These are phyloP conservation scores for Panicum hallii DNA, from an alignment of 202 grass and related monocot species.

Conservation along the genomic window DNA sequence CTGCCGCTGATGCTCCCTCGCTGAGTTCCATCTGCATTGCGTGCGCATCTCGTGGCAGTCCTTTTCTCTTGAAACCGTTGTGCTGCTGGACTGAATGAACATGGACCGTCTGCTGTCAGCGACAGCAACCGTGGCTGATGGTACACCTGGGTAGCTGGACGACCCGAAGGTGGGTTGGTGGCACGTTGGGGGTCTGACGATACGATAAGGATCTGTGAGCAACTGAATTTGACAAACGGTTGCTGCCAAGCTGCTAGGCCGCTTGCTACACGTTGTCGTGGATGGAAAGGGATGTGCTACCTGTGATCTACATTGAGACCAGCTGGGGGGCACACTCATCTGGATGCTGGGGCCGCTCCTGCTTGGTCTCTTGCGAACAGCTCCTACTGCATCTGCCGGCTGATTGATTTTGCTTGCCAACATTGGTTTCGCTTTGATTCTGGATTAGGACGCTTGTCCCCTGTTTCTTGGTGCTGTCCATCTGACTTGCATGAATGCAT, in stretches of 20 bases:
- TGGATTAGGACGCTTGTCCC: conserved; percentile 18
- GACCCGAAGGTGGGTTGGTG: conserved; percentile 34
- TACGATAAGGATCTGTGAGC: conserved; percentile 24
- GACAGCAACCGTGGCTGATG: conserved; percentile 40
- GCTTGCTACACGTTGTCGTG: conserved; percentile 23
- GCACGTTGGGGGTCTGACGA: conserved; percentile 44
- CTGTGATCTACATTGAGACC: conserved; percentile 43
- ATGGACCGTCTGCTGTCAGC: conserved; percentile 38
- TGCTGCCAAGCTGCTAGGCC: background rate
- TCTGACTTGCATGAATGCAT: conserved; percentile 7
- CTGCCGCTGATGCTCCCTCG: background rate
- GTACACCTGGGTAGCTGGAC: conserved; percentile 35
- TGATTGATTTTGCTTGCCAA: conserved; percentile 24
- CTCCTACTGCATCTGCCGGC: conserved; percentile 26
- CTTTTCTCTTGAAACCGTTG: conserved; percentile 6
- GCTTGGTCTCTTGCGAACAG: conserved; percentile 28
- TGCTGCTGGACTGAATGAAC: conserved; percentile 14
- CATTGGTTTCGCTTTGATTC: conserved; percentile 34
- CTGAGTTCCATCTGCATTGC: background rate
- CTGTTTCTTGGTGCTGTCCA: background rate
- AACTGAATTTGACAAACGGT: conserved; percentile 7
- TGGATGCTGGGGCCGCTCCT: conserved; percentile 23
- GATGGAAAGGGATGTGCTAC: conserved; percentile 46
- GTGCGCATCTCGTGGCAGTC: conserved; percentile 12
- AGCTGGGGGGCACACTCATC: background rate